Conservation (phyloP, 2,329 filamentous ascomycete species). For the Samsoniella hepiali region DNA sequence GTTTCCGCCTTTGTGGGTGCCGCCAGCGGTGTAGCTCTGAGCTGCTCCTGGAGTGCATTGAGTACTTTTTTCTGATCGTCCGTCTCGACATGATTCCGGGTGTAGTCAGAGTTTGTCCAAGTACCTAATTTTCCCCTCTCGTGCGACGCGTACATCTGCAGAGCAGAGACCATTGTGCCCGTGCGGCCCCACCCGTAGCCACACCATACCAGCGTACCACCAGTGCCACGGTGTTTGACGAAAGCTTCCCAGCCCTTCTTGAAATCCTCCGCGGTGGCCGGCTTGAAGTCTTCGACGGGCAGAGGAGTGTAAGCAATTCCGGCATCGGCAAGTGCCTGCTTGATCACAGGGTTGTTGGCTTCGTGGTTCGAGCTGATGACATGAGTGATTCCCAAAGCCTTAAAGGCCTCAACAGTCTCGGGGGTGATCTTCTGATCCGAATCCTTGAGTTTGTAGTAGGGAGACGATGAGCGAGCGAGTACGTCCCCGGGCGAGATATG, state of each 20-base stretch:
- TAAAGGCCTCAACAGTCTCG: background rate
- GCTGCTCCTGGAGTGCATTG: background rate
- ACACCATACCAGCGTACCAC: slow-evolving; percentile 19
- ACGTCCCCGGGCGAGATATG: background rate
- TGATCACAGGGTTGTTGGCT: background rate
- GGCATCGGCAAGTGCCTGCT: background rate
- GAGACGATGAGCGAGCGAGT: background rate
- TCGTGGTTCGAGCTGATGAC: background rate
- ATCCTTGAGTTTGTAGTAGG: background rate
- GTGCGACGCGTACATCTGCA: slow-evolving; percentile 15
- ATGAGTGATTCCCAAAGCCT: background rate
- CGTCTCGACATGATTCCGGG: background rate
- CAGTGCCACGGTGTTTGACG: background rate
- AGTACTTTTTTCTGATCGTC: background rate
- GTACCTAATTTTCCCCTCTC: background rate
- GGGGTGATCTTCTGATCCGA: background rate
- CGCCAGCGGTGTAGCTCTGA: background rate
- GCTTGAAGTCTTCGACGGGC: background rate
- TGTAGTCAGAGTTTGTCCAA: background rate
- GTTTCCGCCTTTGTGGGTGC: background rate
- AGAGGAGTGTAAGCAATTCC: background rate
- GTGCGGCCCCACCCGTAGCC: slow-evolving; percentile 20
- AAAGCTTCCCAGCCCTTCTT: background rate
- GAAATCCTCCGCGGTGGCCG: background rate
- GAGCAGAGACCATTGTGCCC: slow-evolving; percentile 13